These are phyloP conservation scores for Eragrostis curvula DNA, from an alignment of 176 grass and related monocot genomes.

Conservation along the genomic window DNA sequence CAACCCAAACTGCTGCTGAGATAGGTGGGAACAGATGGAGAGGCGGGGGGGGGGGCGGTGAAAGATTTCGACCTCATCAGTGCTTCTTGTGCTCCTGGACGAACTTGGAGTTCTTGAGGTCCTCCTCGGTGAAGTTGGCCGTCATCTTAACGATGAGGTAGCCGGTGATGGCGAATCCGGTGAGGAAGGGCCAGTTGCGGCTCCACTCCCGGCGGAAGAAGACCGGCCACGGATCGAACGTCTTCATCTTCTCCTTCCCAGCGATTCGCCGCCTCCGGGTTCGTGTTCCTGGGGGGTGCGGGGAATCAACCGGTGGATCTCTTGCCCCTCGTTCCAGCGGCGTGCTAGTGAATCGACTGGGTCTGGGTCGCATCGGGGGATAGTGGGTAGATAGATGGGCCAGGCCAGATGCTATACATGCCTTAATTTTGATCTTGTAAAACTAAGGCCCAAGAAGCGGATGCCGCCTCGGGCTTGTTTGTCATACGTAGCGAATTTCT, in stretches of 20 bases:
- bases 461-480: too few relatives aligned
- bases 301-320: not conserved
- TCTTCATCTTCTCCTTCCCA: slow-evolving; percentile 44
- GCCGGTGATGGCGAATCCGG: slow-evolving; percentile 80
- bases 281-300: not conserved
- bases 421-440: too few relatives aligned
- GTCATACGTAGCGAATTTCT: too few relatives aligned
- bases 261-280: not conserved
- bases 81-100: slow-evolving; percentile 71
- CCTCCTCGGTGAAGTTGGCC: slow-evolving; percentile 71
- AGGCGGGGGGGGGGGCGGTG: not conserved
- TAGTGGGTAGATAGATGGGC: too few relatives aligned
- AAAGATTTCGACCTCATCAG: not conserved
- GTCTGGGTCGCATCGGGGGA: too few relatives aligned
- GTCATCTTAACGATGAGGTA: slow-evolving; percentile 67
- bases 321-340: not conserved
- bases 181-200: slow-evolving; percentile 86
- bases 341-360: too few relatives aligned
- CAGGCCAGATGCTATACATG: too few relatives aligned
- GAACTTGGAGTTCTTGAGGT: slow-evolving; percentile 80
- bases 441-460: too few relatives aligned
- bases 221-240: slow-evolving; percentile 95
- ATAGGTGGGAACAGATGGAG: not conserved
- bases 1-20: too few relatives aligned
- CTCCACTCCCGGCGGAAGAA: slow-evolving; percentile 84